A percentile compares a stretch with the other conserved stretches of the same genome.
Conservation (phyloP, 2,329 filamentous ascomycete species). For the Nigrospora osmanthi region DNA sequence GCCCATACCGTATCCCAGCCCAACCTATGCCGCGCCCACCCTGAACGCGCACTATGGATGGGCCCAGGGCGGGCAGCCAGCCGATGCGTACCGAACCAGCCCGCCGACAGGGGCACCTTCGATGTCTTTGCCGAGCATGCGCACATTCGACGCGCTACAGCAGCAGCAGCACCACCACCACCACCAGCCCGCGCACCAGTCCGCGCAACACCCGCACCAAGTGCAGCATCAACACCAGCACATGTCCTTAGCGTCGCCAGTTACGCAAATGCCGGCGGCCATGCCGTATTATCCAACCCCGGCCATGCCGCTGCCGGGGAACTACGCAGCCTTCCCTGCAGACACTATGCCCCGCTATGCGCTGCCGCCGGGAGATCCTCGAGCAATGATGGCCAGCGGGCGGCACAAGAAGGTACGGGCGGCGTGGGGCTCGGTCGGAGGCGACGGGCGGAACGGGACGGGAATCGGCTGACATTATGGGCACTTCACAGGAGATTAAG, state of each 20-base stretch:
- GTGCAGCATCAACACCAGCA: constrained; percentile 15
- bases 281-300: constrained; percentile 35
- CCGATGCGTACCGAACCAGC: constrained; percentile 27
- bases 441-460: constrained; percentile 3
- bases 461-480: constrained; percentile 16
- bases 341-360: constrained; percentile 36
- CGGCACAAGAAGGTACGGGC: constrained; percentile 49
- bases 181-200: constrained; percentile 14
- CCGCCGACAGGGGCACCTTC: constrained; percentile 19
- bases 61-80: constrained; percentile 10
- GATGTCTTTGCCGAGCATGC: constrained; percentile 33
- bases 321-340: constrained; percentile 34
- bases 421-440: constrained; percentile 1
- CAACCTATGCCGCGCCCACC: constrained; percentile 15
- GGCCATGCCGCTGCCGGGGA: constrained; percentile 24
- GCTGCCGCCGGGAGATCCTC: constrained; percentile 38
- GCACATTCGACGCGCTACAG: constrained; percentile 25
- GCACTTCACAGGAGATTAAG: constrained; percentile 47
- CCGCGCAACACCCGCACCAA: constrained; percentile 2
- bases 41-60: constrained; percentile 22
- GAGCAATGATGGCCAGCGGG: constrained; percentile 35
- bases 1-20: constrained; percentile 16
- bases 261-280: constrained; percentile 25
- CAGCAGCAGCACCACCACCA: background rate
- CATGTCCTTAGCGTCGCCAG: constrained; percentile 28